Conservation (phyloP, 495 filamentous ascomycete genomes). For the Penicillium flavigenum region DNA sequence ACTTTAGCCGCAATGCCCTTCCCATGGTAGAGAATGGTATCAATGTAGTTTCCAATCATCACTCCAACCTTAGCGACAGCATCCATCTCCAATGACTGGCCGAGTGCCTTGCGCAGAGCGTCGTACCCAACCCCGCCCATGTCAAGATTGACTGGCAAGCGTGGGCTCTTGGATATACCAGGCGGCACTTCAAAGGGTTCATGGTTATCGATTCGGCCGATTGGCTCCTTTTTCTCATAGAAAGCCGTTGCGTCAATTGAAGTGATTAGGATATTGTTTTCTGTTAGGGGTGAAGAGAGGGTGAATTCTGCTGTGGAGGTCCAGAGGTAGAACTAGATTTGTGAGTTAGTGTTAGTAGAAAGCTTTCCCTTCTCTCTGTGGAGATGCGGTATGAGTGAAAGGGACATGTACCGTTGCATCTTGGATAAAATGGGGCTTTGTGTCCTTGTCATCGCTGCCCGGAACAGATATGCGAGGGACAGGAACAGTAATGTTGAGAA, state of each 20-base stretch:
- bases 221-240: conserved; percentile 73
- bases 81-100: conserved; percentile 73
- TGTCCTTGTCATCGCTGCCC: conserved; percentile 40
- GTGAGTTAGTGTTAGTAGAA: not conserved
- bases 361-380: not conserved
- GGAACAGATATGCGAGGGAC: conserved; percentile 64
- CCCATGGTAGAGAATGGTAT: conserved; percentile 67
- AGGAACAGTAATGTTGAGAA: conserved; percentile 63
- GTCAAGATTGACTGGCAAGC: conserved; percentile 76
- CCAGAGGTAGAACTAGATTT: conserved; percentile 65
- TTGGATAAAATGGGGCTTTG: conserved; percentile 68
- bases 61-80: conserved; percentile 72
- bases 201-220: conserved; percentile 74
- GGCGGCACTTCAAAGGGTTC: conserved; percentile 76
- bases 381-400: conserved; percentile 23
- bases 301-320: conserved; percentile 85
- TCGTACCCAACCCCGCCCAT: conserved; percentile 79
- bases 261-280: conserved; percentile 71
- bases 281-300: conserved; percentile 71
- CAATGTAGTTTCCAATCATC: conserved; percentile 67
- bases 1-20: conserved; percentile 74
- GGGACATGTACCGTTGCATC: conserved; percentile 67
- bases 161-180: conserved; percentile 65
- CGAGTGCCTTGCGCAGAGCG: conserved; percentile 77
- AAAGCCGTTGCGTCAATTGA: conserved; percentile 78